Conservation (phyloP, 2,329 filamentous ascomycete genomes). For the Epichloe hybrida region DNA sequence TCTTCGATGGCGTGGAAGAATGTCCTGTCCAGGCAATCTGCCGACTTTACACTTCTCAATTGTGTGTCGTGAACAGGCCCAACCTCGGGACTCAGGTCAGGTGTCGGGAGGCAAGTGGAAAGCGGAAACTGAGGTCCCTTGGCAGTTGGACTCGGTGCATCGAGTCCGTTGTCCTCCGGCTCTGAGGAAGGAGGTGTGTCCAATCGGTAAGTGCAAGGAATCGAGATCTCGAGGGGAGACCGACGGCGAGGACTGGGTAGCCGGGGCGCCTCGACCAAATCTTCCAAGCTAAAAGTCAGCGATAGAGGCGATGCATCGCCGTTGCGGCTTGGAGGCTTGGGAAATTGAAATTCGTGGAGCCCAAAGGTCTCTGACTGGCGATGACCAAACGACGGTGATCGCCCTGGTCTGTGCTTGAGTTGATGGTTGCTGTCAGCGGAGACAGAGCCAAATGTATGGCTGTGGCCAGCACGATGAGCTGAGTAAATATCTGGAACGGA, state of each 20-base stretch:
- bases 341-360: slow-evolving; percentile 25
- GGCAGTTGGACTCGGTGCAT: slow-evolving; percentile 1
- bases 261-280: slow-evolving; percentile 11
- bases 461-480: slow-evolving; percentile 3
- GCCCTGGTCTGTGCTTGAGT: slow-evolving; percentile 4
- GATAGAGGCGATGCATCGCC: slow-evolving; percentile 14
- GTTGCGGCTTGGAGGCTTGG: slow-evolving; percentile 18
- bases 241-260: slow-evolving; percentile 14
- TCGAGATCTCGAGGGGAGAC: slow-evolving; percentile 12
- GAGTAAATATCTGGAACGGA: slow-evolving; percentile 12
- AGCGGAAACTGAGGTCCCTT: slow-evolving; percentile 10
- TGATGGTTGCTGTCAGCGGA: slow-evolving; percentile 6
- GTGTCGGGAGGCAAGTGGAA: slow-evolving; percentile 15
- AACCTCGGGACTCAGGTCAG: slow-evolving; percentile 19
- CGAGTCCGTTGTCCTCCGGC: slow-evolving; percentile 11
- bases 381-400: slow-evolving; percentile 14
- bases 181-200: slow-evolving; percentile 21
- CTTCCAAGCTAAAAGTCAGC: slow-evolving; percentile 9
- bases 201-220: slow-evolving; percentile 10
- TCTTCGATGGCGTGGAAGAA: slow-evolving; percentile 14
- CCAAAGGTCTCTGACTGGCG: slow-evolving; percentile 12
- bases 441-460: slow-evolving; percentile 6
- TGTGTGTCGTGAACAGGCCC: slow-evolving; percentile 12
- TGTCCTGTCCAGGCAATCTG: slow-evolving; percentile 15
- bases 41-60: slow-evolving; percentile 15